phyloP scores from a whole-genome alignment of 1,284 basidiomycete genomes.

The Cutaneotrichosporon sp. region DNA sequence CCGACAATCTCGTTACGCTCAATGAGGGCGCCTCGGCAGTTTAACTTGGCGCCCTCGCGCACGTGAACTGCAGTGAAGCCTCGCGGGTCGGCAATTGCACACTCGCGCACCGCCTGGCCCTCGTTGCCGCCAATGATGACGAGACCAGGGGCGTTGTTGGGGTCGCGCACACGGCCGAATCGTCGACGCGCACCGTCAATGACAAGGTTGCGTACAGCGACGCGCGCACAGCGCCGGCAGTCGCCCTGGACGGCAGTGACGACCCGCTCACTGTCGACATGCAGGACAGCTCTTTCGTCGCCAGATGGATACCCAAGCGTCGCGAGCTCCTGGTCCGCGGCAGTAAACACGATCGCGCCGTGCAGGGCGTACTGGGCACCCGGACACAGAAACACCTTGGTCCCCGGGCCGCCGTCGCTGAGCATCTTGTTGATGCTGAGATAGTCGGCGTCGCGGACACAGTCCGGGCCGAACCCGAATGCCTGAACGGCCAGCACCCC shows the following conservation, averaged over 20 bases:
- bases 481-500: too few relatives aligned
- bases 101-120: constrained; percentile 39
- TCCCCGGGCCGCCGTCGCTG: constrained; percentile 46
- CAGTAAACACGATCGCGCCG: constrained; percentile 50
- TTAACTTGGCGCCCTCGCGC: constrained; percentile 46
- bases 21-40: constrained; percentile 41
- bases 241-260: constrained; percentile 47
- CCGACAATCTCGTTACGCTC: constrained; percentile 47
- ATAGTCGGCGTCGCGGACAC: constrained; percentile 39
- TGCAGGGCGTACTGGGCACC: constrained; percentile 44
- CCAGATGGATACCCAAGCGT: constrained; percentile 50
- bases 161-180: constrained; percentile 33
- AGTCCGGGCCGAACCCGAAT: constrained; percentile 11
- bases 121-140: constrained; percentile 48
- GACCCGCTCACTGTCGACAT: constrained; percentile 35
- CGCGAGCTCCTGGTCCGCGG: constrained; percentile 50
- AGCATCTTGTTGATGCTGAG: constrained; percentile 41
- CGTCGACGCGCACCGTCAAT: constrained; percentile 43
- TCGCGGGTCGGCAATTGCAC: constrained; percentile 39
- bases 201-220: constrained; percentile 39
- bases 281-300: constrained; percentile 45
- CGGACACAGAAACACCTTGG: constrained; percentile 50
- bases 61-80: constrained; percentile 48
- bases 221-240: constrained; percentile 47
- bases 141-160: constrained; percentile 31